Percentiles rank a stretch among this genome's conserved stretches.
Conservation (phyloP, 2,329 filamentous ascomycete genomes). For the Ophiocordyceps camponoti-saundersi region DNA sequence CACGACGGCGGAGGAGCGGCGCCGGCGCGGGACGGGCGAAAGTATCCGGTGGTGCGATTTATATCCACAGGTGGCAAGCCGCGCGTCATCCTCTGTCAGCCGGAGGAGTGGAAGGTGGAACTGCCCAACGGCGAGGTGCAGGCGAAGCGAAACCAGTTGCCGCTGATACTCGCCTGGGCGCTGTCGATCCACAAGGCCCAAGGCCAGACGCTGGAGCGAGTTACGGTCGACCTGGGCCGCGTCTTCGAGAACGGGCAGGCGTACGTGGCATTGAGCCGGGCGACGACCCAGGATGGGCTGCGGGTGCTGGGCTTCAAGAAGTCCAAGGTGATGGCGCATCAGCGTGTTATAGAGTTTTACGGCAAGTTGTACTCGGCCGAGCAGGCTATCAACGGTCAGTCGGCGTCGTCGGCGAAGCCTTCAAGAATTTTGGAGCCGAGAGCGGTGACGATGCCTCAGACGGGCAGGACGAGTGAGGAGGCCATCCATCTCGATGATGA, state of each 20-base stretch:
- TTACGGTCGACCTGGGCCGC: conserved; percentile 82
- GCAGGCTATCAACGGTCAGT: conserved; percentile 17
- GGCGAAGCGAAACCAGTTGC: conserved; percentile 66
- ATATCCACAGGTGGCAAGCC: conserved; percentile 54
- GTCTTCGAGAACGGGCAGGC: conserved; percentile 97
- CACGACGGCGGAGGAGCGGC: conserved; percentile 18
- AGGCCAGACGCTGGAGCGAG: conserved; percentile 81
- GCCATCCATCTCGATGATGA: conserved; percentile 27
- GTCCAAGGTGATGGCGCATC: conserved; percentile 84
- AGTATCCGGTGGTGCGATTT: conserved; percentile 78
- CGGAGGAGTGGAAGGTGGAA: conserved; percentile 92
- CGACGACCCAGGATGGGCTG: conserved; percentile 70
- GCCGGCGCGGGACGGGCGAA: conserved; percentile 27
- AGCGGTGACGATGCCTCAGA: neutral
- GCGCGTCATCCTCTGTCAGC: conserved; percentile 53
- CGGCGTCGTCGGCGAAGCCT: conserved; percentile 10
- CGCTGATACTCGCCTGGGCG: conserved; percentile 90
- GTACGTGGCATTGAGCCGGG: conserved; percentile 89
- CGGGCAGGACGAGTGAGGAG: conserved; percentile 5
- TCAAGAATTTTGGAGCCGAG: conserved; percentile 14
- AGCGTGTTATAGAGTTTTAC: conserved; percentile 74
- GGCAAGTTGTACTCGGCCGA: conserved; percentile 62
- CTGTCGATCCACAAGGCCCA: conserved; percentile 97
- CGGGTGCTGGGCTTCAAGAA: conserved; percentile 83
- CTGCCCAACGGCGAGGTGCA: conserved; percentile 89